These are phyloP conservation scores for Globisporangium cylindrosporum DNA, from an alignment of 352 stramenopile species.

Conservation along the genomic window DNA sequence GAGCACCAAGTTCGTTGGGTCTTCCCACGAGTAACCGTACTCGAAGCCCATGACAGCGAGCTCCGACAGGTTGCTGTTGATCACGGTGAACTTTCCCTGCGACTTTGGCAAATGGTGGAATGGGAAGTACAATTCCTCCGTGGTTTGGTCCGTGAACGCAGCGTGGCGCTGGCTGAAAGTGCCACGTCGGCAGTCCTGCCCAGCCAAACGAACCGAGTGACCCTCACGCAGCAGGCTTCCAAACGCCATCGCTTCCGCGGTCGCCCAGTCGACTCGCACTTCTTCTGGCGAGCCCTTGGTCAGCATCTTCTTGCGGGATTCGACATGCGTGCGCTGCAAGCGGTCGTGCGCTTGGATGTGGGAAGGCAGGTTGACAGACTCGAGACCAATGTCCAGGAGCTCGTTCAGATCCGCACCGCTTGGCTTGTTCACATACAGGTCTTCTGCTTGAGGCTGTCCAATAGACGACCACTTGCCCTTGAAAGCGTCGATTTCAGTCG, in stretches of 20 bases:
- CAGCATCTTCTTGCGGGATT: conserved; percentile 72
- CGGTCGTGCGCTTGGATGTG: conserved; percentile 62
- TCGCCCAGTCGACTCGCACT: conserved; percentile 85
- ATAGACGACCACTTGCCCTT: conserved; percentile 68
- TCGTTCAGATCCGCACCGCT: conserved; percentile 60
- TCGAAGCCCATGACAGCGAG: conserved; percentile 88
- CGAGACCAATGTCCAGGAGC: conserved; percentile 57
- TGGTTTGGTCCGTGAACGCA: conserved; percentile 81
- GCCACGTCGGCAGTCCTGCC: conserved; percentile 85
- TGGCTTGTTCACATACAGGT: conserved; percentile 49
- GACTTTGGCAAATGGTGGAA: conserved; percentile 54
- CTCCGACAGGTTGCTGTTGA: conserved; percentile 86
- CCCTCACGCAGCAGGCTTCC: conserved; percentile 82
- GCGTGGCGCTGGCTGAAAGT: conserved; percentile 89
- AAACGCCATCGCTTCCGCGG: conserved; percentile 86
- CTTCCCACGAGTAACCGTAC: conserved; percentile 88
- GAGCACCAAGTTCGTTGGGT: conserved; percentile 75
- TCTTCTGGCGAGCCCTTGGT: conserved; percentile 29
- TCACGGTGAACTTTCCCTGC: conserved; percentile 49
- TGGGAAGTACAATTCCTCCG: conserved; percentile 74
- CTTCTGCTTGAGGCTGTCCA: conserved; percentile 37
- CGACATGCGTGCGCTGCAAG: conserved; percentile 77
- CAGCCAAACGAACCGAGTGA: conserved; percentile 78
- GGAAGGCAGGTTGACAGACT: conserved; percentile 58
- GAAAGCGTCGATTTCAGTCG: conserved; percentile 70